Evolutionary conservation across 148 eudicot genomes (phyloP).

Genomic region (Rhododendron simsii): DNA sequence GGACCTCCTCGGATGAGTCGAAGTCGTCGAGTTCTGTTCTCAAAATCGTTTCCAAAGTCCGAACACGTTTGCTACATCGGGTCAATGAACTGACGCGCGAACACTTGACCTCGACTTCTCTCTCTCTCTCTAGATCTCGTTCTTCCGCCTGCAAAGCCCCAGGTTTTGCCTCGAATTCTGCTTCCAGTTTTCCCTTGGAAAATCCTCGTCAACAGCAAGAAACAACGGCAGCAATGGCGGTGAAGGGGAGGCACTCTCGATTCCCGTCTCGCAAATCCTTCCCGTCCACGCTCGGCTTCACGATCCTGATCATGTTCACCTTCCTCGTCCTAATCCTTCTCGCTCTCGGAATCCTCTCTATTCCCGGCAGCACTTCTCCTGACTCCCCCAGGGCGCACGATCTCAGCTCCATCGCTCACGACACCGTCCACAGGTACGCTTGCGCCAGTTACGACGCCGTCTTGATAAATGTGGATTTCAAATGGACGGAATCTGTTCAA

Average conservation of each 20-base stretch:
- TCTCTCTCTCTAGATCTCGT: not conserved
- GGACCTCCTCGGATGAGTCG: not conserved
- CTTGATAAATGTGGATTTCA: not conserved
- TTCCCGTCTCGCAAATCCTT: conserved; percentile 33
- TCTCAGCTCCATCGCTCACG: conserved; percentile 46
- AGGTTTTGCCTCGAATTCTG: conserved; percentile 3
- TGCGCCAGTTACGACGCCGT: not conserved
- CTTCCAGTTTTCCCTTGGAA: not conserved
- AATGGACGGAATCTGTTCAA: not conserved
- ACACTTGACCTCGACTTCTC: not conserved
- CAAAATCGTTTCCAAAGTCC: no score
- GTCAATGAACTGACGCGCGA: not conserved
- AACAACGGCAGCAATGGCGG: conserved; percentile 36
- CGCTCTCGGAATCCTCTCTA: conserved; percentile 56
- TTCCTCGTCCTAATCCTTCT: conserved; percentile 56
- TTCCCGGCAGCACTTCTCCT: conserved; percentile 29
- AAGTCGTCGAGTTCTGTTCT: not conserved
- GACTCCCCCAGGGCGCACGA: conserved; percentile 40
- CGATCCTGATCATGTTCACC: conserved; percentile 35
- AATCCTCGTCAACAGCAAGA: not conserved
- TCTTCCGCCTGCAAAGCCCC: not conserved
- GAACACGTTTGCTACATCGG: not conserved
- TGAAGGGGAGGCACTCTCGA: conserved; percentile 42
- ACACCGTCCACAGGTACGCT: conserved; percentile 39
- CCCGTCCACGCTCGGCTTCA: conserved; percentile 42